Evolutionary conservation across 805 yeast genomes (phyloP).

Genomic region (Ogataea haglerorum): DNA sequence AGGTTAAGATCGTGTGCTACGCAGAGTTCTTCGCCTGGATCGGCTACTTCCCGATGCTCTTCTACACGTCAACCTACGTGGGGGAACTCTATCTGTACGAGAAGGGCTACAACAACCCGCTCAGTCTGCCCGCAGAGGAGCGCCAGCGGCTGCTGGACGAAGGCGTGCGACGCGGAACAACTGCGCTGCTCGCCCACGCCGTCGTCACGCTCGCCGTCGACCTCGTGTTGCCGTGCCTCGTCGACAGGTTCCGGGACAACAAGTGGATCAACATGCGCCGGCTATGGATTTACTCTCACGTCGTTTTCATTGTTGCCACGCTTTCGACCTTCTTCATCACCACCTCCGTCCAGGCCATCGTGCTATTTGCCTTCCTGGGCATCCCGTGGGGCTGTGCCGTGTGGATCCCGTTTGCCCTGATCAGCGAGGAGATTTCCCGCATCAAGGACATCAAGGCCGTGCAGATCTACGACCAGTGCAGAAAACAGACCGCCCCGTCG

Average conservation of each 20-base stretch:
- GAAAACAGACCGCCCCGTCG: constrained; percentile 11
- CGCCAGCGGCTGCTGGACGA: constrained; percentile 37
- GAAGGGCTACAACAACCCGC: constrained; percentile 36
- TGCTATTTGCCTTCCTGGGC: constrained; percentile 51
- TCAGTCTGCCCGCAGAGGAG: constrained; percentile 39
- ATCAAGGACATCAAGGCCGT: constrained; percentile 45
- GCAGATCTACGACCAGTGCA: constrained; percentile 22
- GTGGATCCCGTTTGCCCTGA: constrained; percentile 65
- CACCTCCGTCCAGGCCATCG: constrained; percentile 41
- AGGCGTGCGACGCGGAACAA: constrained; percentile 49
- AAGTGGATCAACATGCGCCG: constrained; percentile 29
- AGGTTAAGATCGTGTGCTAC: constrained; percentile 47
- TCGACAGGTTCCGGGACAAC: constrained; percentile 20
- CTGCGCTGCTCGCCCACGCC: constrained; percentile 49
- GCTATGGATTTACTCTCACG: constrained; percentile 51
- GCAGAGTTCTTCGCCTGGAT: constrained; percentile 67
- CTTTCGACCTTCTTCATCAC: constrained; percentile 43
- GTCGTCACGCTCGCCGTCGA: constrained; percentile 44
- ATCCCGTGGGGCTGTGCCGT: constrained; percentile 63
- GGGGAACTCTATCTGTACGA: constrained; percentile 53
- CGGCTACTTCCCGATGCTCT: constrained; percentile 63
- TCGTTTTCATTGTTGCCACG: constrained; percentile 47
- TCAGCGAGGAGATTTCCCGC: constrained; percentile 54
- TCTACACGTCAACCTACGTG: constrained; percentile 63
- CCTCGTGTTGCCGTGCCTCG: constrained; percentile 42